Evolutionary conservation across 2,329 filamentous ascomycete species (phyloP), one percentile per base, ranked within the genome.

Genomic region (Periconia macrospinosa): DNA sequence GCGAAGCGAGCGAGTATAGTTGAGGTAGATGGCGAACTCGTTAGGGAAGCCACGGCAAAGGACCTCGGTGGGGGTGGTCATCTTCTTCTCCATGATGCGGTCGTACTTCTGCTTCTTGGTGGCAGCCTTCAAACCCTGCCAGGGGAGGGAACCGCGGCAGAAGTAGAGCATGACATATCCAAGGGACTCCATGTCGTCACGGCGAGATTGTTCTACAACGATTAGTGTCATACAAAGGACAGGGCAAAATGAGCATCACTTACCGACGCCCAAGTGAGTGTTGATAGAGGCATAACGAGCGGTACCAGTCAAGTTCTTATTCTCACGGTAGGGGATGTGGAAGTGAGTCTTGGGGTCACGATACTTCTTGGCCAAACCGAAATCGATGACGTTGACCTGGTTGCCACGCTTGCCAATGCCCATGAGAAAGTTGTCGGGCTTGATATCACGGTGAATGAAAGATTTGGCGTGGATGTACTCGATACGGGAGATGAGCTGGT

Each of bases 81-180:
- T 97, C 91, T 99, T 99, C 88, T 99, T 99, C 85, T 99, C 94
- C 93, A 97, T 97, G 81, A 99, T 99, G 62, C 93, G 87, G 80
- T 99, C 94, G 75, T 99, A 97, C 83, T 99, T 99, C 82, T 97
- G 93, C 88, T 97, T 97, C 87, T 97, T 97, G 64, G 92, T 97
- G 67, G 93, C 93, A 81, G 93, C 93, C 86, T 97, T 97, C 51
- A 97, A 84, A 53, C 94, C 94, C 82, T 99, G 94, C 94, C 94
- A 99, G 58, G 94, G 94, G 53, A 99, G 91, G 61, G 92, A 97
- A 60, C 94, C 94, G 78, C 94, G 93, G 84, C 93, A 97, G 83
- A 99, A 99, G 85, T 99, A 99, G 60, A 99, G 89, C 92, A 99
- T 97, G 71, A 99, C 94, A 69, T 99, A 97, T 69, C 94, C 94